Evolutionary conservation across 2,329 filamentous ascomycete species (phyloP).

Genomic region (Penicillium sp.): DNA sequence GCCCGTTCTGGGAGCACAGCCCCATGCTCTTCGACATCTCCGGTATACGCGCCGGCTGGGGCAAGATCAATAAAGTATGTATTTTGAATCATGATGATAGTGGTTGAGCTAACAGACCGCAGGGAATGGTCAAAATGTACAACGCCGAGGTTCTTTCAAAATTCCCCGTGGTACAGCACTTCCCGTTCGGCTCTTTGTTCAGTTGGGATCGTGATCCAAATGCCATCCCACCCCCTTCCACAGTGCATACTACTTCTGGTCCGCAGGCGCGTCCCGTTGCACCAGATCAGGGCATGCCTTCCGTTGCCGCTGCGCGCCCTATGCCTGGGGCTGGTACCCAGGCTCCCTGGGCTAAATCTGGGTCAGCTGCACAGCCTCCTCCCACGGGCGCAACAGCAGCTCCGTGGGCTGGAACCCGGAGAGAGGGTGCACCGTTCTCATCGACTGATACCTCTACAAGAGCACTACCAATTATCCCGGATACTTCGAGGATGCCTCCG

Average conservation of each 20-base stretch:
- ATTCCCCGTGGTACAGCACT: constrained; percentile 98
- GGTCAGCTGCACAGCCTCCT: constrained; percentile 13
- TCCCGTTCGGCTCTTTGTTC: constrained; percentile 78
- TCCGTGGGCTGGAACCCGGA: constrained; percentile 30
- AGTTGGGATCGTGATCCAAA: constrained; percentile 70
- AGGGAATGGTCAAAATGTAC: constrained; percentile 99
- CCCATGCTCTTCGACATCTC: constrained; percentile 94
- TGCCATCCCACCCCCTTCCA: constrained; percentile 52
- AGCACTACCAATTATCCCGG: constrained; percentile 19
- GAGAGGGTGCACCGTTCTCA: constrained; percentile 8
- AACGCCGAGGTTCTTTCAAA: constrained; percentile 94
- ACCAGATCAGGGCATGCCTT: constrained; percentile 14
- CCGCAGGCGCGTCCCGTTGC: constrained; percentile 26
- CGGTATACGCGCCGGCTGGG: constrained; percentile 90
- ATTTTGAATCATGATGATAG: background rate
- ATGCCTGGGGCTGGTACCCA: constrained; percentile 28
- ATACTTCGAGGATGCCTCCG: constrained; percentile 32
- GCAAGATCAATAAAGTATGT: constrained; percentile 85
- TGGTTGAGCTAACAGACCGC: constrained; percentile 1
- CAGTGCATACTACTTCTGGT: constrained; percentile 54
- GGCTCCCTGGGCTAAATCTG: constrained; percentile 38
- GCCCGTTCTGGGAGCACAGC: constrained; percentile 96
- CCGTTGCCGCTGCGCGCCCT: constrained; percentile 17
- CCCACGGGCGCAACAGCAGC: constrained; percentile 29
- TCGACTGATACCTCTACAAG: constrained; percentile 1